Evolutionary conservation across 257 asterid genomes (phyloP), one percentile per base, ranked within the genome.

Genomic region (Lavandula angustifolia): DNA sequence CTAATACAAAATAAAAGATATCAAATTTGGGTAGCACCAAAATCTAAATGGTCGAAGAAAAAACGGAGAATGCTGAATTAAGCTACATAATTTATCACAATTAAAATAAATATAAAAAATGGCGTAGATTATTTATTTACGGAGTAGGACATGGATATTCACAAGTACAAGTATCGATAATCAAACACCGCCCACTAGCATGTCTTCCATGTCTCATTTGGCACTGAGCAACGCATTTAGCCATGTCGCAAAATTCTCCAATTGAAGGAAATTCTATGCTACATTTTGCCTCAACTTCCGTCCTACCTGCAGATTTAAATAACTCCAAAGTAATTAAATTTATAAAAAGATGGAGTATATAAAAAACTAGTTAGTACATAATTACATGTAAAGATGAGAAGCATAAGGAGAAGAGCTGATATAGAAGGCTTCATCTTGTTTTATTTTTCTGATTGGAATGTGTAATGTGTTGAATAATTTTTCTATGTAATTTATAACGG

Each of bases 301-400:
- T 1, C 17, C 27, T 38, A 10, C 16, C 64, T 58, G 48, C 14
- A 56, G 14, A 14, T 22, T 22, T 22, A 40, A 56, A 1, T 3
- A 35, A 9, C 16, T 35, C 37, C 32, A 54, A 54, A 11, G 11
- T 31, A 3, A 6, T 29, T 12, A 27, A 8, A 17, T 27, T 2
- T 4, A 8, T 0, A 31, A 18, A 3, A 9, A 18, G 27, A 22
- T 22, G n/a, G n/a, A n/a, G n/a, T n/a, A n/a, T n/a, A 22, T 22
- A 22, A 1, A 2, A 22, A 22, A 22, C 27, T 22, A 22, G 27
- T 22, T 22, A 22, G 27, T 22, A 22, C 27, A 22, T 22, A 22
- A 22, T 32, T 54, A 58, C 64, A 17, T 58, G 64, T 3, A 18
- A 1, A 10, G 64, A 58, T 3, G 40, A 58, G 18, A 32, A 58